A percentile compares a stretch with the other conserved stretches of the same genome.
phyloP scores from a whole-genome alignment of 768 basidiomycete species.

The Amylocystis lapponica region DNA sequence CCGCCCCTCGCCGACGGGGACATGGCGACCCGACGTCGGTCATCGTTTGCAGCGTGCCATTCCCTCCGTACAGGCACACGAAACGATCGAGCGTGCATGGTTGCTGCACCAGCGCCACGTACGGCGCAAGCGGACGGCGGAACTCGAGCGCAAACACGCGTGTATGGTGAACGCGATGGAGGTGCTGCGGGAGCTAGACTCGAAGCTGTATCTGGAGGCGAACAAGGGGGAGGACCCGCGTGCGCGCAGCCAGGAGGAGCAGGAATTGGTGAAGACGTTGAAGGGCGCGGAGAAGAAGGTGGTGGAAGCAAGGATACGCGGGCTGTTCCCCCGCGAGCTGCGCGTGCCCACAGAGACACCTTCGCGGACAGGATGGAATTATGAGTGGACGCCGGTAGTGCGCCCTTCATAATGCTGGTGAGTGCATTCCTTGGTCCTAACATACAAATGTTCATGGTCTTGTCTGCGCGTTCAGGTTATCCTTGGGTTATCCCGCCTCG shows the following conservation, averaged over 20 bases:
- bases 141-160: slow-evolving; percentile 70
- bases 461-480: too few species aligned
- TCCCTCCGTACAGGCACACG: slow-evolving; percentile 83
- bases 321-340: slow-evolving; percentile 84
- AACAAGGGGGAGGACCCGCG: slow-evolving; percentile 75
- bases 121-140: slow-evolving; percentile 62
- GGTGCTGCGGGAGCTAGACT: slow-evolving; percentile 56
- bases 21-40: slow-evolving; percentile 78
- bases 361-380: slow-evolving; percentile 75
- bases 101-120: slow-evolving; percentile 71
- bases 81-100: slow-evolving; percentile 92
- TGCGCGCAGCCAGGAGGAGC: slow-evolving; percentile 48
- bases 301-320: slow-evolving; percentile 71
- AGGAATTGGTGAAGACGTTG: slow-evolving; percentile 53
- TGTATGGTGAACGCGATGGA: slow-evolving; percentile 86
- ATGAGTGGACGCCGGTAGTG: slow-evolving; percentile 63
- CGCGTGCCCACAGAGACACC: slow-evolving; percentile 85
- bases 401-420: slow-evolving; percentile 9
- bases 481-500: too few species aligned
- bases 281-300: slow-evolving; percentile 63
- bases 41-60: slow-evolving; percentile 77
- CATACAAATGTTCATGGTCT: too few species aligned
- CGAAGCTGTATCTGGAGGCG: slow-evolving; percentile 58
- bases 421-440: too few species aligned
- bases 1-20: slow-evolving; percentile 68